Percentiles rank a stretch among this genome's conserved stretches.
These are phyloP conservation scores for Colletotrichum endophyticum DNA, from an alignment of 2,329 filamentous ascomycete species.

Conservation along the genomic window DNA sequence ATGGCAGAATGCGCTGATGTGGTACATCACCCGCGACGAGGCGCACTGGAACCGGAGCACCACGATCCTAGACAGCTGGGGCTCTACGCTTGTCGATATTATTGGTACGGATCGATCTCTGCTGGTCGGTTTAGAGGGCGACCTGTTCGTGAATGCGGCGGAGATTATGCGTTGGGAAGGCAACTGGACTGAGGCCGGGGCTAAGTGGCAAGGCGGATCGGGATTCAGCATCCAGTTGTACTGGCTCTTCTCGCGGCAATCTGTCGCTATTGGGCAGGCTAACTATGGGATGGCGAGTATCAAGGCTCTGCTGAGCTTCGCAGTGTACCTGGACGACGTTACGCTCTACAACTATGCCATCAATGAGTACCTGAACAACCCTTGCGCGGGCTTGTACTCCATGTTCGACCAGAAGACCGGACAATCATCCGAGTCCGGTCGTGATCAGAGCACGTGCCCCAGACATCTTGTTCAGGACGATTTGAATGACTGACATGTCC, in stretches of 20 bases:
- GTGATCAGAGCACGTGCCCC: slow-evolving; percentile 33
- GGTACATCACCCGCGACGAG: slow-evolving; percentile 43
- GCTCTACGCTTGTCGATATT: slow-evolving; percentile 34
- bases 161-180: slow-evolving; percentile 51
- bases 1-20: slow-evolving; percentile 46
- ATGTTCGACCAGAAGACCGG: slow-evolving; percentile 36
- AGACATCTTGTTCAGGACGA: rapidly evolving
- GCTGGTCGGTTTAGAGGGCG: slow-evolving; percentile 41
- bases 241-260: slow-evolving; percentile 44
- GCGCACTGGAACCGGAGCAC: slow-evolving; percentile 37
- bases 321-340: slow-evolving; percentile 45
- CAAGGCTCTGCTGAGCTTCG: slow-evolving; percentile 40
- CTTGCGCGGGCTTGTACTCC: slow-evolving; percentile 36
- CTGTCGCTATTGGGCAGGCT: slow-evolving; percentile 41
- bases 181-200: slow-evolving; percentile 39
- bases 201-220: slow-evolving; percentile 34
- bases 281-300: slow-evolving; percentile 47
- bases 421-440: slow-evolving; percentile 38
- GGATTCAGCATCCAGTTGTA: slow-evolving; percentile 45
- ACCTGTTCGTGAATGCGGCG: slow-evolving; percentile 44
- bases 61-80: slow-evolving; percentile 41
- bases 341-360: slow-evolving; percentile 45
- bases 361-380: slow-evolving; percentile 37
- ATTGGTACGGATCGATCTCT: slow-evolving; percentile 39
- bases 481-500: neutral